phyloP scores from a whole-genome alignment of 225 moss, liverwort and hornwort species.

The Sphagnum contortum region DNA sequence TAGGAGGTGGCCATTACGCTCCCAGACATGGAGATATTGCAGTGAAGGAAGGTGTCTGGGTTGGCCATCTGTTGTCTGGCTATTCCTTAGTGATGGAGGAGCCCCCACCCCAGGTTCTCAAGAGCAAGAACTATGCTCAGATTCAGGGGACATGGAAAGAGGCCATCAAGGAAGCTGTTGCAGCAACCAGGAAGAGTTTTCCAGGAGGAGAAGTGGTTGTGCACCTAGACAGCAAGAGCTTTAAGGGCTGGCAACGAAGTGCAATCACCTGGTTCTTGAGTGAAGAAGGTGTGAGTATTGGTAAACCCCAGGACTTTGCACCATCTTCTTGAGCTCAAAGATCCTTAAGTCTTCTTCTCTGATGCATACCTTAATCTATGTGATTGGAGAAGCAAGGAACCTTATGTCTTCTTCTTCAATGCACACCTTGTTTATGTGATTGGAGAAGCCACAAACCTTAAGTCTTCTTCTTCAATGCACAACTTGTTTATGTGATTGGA shows the following conservation, averaged over 20 bases:
- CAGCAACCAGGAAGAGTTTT: conserved; percentile 60
- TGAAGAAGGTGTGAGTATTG: conserved; percentile 53
- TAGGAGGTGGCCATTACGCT: conserved; percentile 88
- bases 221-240: conserved; percentile 79
- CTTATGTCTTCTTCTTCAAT: no score
- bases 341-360: no score
- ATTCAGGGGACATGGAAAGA: conserved; percentile 79
- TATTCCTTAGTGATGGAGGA: conserved; percentile 81
- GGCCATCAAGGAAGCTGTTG: conserved; percentile 55
- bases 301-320: conserved; percentile 48
- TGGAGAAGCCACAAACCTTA: no score
- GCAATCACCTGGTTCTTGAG: conserved; percentile 70
- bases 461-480: no score
- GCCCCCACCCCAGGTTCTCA: conserved; percentile 15
- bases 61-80: conserved; percentile 76
- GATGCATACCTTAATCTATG: no score
- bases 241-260: conserved; percentile 85
- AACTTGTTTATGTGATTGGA: no score
- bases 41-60: conserved; percentile 77
- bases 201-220: conserved; percentile 66
- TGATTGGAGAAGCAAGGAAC: no score
- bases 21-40: conserved; percentile 81
- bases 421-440: no score
- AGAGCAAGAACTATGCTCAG: conserved; percentile 19
- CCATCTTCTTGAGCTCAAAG: neutral